Percentiles rank a stretch among this genome's conserved stretches.
These are phyloP conservation scores for Coemansia sp. DNA, from an alignment of 192 early-diverging fungal species.

Conservation along the genomic window DNA sequence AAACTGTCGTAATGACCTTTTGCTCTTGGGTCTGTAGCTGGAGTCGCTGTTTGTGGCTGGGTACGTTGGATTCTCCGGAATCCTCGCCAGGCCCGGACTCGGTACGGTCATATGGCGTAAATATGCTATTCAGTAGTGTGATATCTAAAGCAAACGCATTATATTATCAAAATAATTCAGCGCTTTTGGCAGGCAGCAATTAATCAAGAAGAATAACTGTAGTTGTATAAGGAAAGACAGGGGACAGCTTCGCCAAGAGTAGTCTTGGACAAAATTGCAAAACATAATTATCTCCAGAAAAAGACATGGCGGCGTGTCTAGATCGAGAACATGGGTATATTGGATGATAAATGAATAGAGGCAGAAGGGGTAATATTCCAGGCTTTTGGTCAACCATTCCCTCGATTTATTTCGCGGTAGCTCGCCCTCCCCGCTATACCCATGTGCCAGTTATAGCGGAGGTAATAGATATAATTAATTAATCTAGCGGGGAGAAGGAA, in stretches of 20 bases:
- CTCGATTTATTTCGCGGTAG: not conserved
- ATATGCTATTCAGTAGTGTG: not conserved
- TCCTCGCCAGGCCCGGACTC: not conserved
- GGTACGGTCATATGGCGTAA: not conserved
- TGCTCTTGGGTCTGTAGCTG: not conserved
- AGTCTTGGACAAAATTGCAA: no score
- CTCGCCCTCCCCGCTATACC: not conserved
- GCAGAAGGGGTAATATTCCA: not conserved
- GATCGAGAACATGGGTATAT: constrained; percentile 1
- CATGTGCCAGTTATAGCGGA: not conserved
- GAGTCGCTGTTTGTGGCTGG: not conserved
- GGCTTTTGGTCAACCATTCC: not conserved
- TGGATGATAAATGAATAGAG: not conserved
- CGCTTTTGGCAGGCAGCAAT: no score
- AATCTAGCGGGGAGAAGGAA: not conserved
- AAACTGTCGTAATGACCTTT: constrained; percentile 6
- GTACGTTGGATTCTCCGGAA: not conserved
- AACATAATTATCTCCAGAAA: not conserved
- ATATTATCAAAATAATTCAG: not conserved
- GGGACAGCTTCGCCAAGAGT: no score
- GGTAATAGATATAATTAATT: not conserved
- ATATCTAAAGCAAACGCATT: not conserved
- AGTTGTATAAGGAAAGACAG: no score
- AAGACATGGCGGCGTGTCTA: not conserved
- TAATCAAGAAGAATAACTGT: no score